Evolutionary conservation across 2,329 filamentous ascomycete genomes (phyloP), one percentile per base, ranked within the genome.

Genomic region (Xylaria sp.): DNA sequence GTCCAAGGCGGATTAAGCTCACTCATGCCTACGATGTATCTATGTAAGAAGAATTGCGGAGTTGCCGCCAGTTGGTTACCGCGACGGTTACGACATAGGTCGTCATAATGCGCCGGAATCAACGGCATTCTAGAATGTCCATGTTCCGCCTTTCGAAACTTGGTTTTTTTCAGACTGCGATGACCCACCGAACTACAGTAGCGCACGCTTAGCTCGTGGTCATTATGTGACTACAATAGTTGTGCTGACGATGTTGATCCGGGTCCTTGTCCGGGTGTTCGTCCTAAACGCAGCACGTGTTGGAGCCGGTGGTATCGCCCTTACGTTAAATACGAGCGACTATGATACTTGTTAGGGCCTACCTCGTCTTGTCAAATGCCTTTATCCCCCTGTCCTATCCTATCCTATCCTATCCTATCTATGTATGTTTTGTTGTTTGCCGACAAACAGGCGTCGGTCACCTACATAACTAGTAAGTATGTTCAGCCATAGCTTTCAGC

Each of bases 61-160:
- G 39, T 45, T 45, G n/a, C 39, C 39, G 39, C 39, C 24, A 27
- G 24, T 27, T 14, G 4, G 24, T 27, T 14, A 45, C 39, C 39
- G 11, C 17, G 8, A 45, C 14, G 5, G 17, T 47, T 51, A 27
- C 48, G 21, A 27, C 21, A 30, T 51, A 24, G 47, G 48, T 30
- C 24, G 21, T 59, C 53, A 36, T 45, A 6, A 30, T 53, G 14
- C 19, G 21, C 19, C 17, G 54, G 42, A 27, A 11, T 39, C 17
- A n/a, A 54, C 51, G 54, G 36, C 47, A 54, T 65, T 45, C 21
- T 30, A 50, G 34, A 47, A 65, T 42, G 17, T 4, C 14, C 30
- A 59, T 58, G 17, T 53, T 56, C 50, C 42, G 30, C 56, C 56
- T 50, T 61, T 55, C 39, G 17, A 65, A 61, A 45, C 50, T 45